Evolutionary conservation across 1,284 basidiomycete genomes (phyloP), one percentile per base, ranked within the genome.

Genomic region (Melampsora larici-populina): DNA sequence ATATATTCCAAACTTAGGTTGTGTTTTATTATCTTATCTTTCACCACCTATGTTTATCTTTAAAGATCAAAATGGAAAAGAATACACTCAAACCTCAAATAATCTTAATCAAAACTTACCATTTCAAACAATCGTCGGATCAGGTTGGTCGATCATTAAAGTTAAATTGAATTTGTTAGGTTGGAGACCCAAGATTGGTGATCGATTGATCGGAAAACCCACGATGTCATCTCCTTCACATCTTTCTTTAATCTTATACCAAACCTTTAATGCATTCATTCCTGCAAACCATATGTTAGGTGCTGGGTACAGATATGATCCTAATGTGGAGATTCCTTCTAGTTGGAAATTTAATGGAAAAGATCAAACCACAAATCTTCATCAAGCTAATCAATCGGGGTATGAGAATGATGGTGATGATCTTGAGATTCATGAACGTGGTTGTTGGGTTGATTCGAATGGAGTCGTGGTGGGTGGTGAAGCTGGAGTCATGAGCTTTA

Each of bases 211-310:
- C 77, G 96, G 94, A 7, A 91, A 89, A 79, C 89, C 98, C 79
- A 95, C 90, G 79, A 87, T 98, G 29, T 94, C 89, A 78, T 97
- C 94, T 0, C 94, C 96, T 0, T 94, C 96, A 79, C 96, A 98
- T 82, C 88, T 99, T 74, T 94, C 94, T 0, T 86, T 99, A 15
- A 90, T 99, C 71, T 87, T 97, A 5, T 93, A 97, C 82, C 90
- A 91, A 75, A 96, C 93, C 8, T 99, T 99, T 87, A 99, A 99
- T 84, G 93, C 94, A 18, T 95, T 94, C 9, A 97, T 99, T 84
- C 93, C 94, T 0, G 89, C 92, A 74, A 89, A 92, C 82, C 96
- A 99, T 84, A 93, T 99, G 82, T 92, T 90, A 2, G 86, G 85
- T 29, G 90, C 91, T 66, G 85, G 88, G 71, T 98, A 91, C 89